These are phyloP conservation scores for Dactylellina cionopaga DNA, from an alignment of 2,329 filamentous ascomycete genomes.

Conservation along the genomic window DNA sequence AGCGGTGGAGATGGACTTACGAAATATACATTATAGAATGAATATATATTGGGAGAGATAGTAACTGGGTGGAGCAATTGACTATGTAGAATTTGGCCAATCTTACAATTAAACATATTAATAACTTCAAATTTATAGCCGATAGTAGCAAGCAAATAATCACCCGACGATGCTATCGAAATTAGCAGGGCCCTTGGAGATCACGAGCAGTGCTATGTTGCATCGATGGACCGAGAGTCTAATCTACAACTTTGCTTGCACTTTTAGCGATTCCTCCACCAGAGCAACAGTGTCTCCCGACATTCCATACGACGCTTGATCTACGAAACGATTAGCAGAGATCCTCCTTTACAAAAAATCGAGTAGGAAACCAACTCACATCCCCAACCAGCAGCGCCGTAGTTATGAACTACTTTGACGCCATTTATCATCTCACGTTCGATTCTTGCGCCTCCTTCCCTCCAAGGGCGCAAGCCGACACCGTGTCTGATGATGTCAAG, in stretches of 20 bases:
- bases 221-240: constrained; percentile 3
- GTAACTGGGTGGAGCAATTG: no score
- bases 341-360: background rate
- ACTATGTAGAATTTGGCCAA: no score
- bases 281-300: constrained; percentile 73
- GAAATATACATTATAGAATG: no score
- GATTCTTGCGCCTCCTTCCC: constrained; percentile 77
- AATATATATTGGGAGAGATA: no score
- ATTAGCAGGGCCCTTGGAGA: no score
- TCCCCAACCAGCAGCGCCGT: constrained; percentile 82
- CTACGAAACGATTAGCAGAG: constrained; percentile 48
- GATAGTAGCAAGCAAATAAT: no score
- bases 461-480: constrained; percentile 80
- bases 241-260: constrained; percentile 40
- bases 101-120: no score
- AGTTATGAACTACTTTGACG: constrained; percentile 79
- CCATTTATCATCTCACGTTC: constrained; percentile 76
- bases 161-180: no score
- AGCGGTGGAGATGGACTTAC: background rate
- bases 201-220: background rate
- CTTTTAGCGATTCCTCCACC: constrained; percentile 66
- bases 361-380: constrained; percentile 63
- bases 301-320: constrained; percentile 74
- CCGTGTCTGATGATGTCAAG: constrained; percentile 81
- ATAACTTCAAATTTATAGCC: background rate